Base-by-base conservation (phyloP, 108 stramenopile species). In the Conticribra weissflogii region DNA sequence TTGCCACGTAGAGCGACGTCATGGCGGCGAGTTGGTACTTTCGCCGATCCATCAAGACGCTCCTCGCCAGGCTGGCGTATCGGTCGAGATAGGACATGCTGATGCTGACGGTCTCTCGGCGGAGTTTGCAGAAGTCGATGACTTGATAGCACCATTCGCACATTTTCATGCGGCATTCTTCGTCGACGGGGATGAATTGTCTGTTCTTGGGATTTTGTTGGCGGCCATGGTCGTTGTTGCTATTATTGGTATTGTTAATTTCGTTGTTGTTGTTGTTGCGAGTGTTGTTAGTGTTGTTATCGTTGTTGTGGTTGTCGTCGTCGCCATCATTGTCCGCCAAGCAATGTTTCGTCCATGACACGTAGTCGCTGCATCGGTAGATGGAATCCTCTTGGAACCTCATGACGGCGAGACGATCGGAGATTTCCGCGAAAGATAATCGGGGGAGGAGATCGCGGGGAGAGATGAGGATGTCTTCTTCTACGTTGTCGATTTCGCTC, bases 11-110 rank as follows among this genome's bases (percentile, higher is more conserved):
- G 16, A 93, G 66, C 33, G n/a, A 72, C 60, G 89, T 90, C 88
- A 93, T 90, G 59, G 89, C 86, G 22, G 88, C 88, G 16, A 93
- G 72, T 58, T 93, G 92, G 51, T 86, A 93, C 17, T 87, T 78
- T 66, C 88, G 90, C 29, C 82, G 82, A 59, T 83, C 78, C 32
- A 73, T 46, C 34, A 89, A 41, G 9, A 25, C 85, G 82, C 68
- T 77, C 64, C 19, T 51, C 44, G 9, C 83, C 66, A 48, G 81
- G 68, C 25, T 85, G 46, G 60, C 80, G 52, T 76, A 92, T 27
- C 88, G 66, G 76, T 92, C 91, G 30, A 93, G 69, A 75, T 85
- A 93, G 17, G 88, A 85, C 86, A 93, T 88, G 56, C 83, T 76
- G 19, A 88, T 86, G 14, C 76, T 80, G 16, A 90, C 92, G 16